A percentile compares a stretch with the other conserved stretches of the same genome.
Conservation (phyloP, 2,329 filamentous ascomycete genomes). For the Ilyonectria robusta region DNA sequence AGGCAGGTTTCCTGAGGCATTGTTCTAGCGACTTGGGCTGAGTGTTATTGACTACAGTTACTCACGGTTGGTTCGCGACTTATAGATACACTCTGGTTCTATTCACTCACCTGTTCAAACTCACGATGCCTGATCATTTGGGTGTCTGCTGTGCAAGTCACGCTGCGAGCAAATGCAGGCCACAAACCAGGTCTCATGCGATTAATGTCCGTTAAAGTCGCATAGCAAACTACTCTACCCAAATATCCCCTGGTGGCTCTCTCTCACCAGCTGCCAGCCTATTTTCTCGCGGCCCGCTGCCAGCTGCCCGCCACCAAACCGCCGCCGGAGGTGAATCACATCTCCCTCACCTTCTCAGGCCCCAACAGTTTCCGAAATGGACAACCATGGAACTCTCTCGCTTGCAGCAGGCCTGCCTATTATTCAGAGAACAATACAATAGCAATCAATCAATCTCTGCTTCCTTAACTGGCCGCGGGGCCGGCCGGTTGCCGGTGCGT, state of each 20-base stretch:
- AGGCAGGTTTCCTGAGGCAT: no score
- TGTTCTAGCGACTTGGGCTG: no score
- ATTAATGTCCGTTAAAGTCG: no score
- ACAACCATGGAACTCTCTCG: background rate
- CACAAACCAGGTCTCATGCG: background rate
- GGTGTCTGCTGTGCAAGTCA: no score
- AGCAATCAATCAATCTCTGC: background rate
- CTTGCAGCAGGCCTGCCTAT: background rate
- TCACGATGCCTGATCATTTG: no score
- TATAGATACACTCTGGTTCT: no score
- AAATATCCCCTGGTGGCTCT: no score
- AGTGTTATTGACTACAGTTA: no score
- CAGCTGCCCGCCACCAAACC: background rate
- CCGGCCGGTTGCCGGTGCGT: background rate
- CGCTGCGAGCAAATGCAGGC: no score
- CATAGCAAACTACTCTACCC: no score
- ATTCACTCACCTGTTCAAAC: no score
- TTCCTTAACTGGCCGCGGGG: background rate
- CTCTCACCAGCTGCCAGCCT: background rate
- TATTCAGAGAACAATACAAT: background rate
- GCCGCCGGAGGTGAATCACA: background rate
- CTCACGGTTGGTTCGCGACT: no score
- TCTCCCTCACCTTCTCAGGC: background rate
- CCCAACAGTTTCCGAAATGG: background rate
- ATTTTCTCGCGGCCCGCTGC: background rate